Evolutionary conservation across 2,329 filamentous ascomycete genomes (phyloP).

Genomic region (Microcera coccophila): DNA sequence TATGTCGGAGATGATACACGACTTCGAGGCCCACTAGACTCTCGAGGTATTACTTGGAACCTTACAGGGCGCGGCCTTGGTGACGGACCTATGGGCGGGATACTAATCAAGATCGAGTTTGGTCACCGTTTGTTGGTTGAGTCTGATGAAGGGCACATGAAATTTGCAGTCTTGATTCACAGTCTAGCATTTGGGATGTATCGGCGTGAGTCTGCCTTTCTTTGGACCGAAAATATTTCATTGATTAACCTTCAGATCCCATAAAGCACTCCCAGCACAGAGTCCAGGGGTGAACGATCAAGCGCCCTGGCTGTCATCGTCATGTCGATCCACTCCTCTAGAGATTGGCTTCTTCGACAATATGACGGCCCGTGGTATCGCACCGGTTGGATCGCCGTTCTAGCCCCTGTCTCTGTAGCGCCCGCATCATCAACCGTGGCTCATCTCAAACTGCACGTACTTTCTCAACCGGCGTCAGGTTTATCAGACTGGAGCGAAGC

Average conservation of each 20-base stretch:
- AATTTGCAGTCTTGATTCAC: constrained; percentile 15
- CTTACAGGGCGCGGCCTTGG: constrained; percentile 9
- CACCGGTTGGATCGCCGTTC: constrained; percentile 26
- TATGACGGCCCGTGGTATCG: constrained; percentile 29
- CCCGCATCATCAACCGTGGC: constrained; percentile 17
- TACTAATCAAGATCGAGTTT: constrained; percentile 8
- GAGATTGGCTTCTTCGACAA: constrained; percentile 30
- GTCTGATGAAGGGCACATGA: constrained; percentile 12
- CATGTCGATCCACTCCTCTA: constrained; percentile 31
- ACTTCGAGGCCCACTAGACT: constrained; percentile 18
- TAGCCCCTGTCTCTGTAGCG: constrained; percentile 23
- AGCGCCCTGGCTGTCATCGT: constrained; percentile 33
- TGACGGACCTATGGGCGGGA: too few relatives aligned
- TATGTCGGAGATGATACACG: constrained; percentile 17
- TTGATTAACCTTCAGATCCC: constrained; percentile 12
- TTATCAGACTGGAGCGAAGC: constrained; percentile 11
- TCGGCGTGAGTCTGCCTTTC: constrained; percentile 16
- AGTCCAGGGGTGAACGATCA: constrained; percentile 29
- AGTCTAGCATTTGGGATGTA: constrained; percentile 15
- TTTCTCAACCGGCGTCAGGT: constrained; percentile 36
- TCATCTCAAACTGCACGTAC: constrained; percentile 30
- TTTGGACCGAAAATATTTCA: accelerated
- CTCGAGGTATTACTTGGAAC: constrained; percentile 15
- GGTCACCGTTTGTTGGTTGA: constrained; percentile 16
- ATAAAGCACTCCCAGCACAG: constrained; percentile 29